Evolutionary conservation across 257 asterid species (phyloP), one percentile per base, ranked within the genome.

Genomic region (Perilla frutescens): DNA sequence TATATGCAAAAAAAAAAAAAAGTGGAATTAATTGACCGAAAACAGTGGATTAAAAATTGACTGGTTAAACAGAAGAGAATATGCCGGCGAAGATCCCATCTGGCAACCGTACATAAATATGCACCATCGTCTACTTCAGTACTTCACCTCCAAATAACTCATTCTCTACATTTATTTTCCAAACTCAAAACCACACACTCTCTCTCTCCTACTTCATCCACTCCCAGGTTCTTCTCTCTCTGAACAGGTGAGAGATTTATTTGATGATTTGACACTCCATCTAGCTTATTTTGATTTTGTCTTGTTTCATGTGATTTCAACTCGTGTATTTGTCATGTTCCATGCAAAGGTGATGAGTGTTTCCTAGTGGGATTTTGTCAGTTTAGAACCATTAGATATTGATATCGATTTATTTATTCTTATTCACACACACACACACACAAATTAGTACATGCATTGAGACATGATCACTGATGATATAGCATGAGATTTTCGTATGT

Each of bases 51-150:
- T 48, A 29, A 12, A 2, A 4, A 20, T 57, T 75, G 57, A 67
- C 70, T 48, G 66, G 60, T 43, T 26, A 8, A 7, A n/a, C 26
- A 1, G 66, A 63, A 44, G 61, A 63, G 78, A 78, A 78, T 78
- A 78, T 78, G 5, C 82, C 81, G 72, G 60, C 72, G 57, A 47
- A 67, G 72, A 78, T 78, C n/a, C 82, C 70, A 68, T 3, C 41
- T 50, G 20, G 43, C 13, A 39, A 26, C 36, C 20, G 34, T 11
- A 8, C 12, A 43, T 53, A 7, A 3, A 53, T 61, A 0, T 57
- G 31, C 45, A 77, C 70, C 70, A 31, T 41, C 45, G 9, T 48
- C 58, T 41, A n/a, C 70, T n/a, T n/a, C n/a, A 6, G n/a, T 4
- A 39, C 66, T 43, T 14, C 68, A 49, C 29, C 74, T 55, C 55